Base-by-base conservation (phyloP, 1,284 basidiomycete species). In the Ustilago hordei region DNA sequence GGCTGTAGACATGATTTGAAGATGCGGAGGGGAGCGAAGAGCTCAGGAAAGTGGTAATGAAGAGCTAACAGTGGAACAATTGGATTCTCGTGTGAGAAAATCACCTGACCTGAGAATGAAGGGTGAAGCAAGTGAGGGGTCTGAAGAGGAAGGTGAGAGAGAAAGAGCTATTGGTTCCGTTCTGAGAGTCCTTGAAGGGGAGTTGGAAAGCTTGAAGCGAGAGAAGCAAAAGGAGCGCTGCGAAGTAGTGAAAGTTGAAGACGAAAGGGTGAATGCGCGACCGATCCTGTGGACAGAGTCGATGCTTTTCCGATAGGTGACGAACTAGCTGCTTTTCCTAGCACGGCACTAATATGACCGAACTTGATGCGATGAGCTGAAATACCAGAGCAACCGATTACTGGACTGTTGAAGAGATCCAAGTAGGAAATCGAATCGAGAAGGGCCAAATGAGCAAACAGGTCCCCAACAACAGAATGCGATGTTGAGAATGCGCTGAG, bases 1-100 rank as follows among this genome's bases (percentile, higher is more conserved):
- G 57, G 71, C 75, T 15, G 75, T 74, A 45, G 75, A 78, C 75
- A 78, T 78, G 55, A 36, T 65, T 55, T 19, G 31, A 43, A 54
- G 34, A 23, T 50, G 31, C 11, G 35, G 47, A 50, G 13, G 17
- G 7, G 34, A 19, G 17, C 19, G 52, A 36, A 34, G 4, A 15
- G 23, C 23, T 28, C 23, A 34, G 15, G 45, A 36, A 47, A 47
- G 39, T 8, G 6, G n/a, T 2, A 19, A 50, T 19, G 17, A 19
- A 56, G n/a, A 39, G n/a, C 34, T 32, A 32, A 17, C 11, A 32
- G 19, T 28, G 36, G 11, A 23, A 36, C 13, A 23, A 50, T 32
- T n/a, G 9, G 7, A 32, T 36, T 17, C 19, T 32, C 43, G 7
- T 36, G 48, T 1, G 35, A 19, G 13, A 52, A 23, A 53, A 6